Base-by-base conservation (phyloP, 495 filamentous ascomycete genomes). In the Trichoderma erinaceum region DNA sequence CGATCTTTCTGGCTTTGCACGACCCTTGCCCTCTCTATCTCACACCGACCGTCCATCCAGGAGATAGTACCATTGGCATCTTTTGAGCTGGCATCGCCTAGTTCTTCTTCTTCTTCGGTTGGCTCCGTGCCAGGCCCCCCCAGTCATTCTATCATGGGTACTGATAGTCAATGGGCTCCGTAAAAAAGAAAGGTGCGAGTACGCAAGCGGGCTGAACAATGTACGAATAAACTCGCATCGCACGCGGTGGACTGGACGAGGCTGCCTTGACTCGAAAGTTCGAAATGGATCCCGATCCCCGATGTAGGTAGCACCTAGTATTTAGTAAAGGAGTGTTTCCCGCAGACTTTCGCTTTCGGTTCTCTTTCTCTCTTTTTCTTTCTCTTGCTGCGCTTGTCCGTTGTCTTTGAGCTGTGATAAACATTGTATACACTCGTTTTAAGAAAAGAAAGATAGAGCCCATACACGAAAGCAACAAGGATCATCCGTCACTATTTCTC, bases 331-430 rank as follows among this genome's bases (percentile, higher is more conserved):
- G 56, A 61, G 56, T 12, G 12, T 2, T 32, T 61, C 56, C 56
- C 56, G 6, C 56, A 52, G 18, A 5, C 16, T 2, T 21, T n/a
- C n/a, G 48, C 18, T 21, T 23, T 23, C 25, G 56, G 56, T 12
- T 11, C 56, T 32, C 56, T 29, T 61, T 21, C n/a, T 21, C 12
- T 61, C n/a, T 61, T 35, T 11, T 27, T 25, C 23, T 58, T 27
- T 58, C 50, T 61, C 56, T 21, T 61, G 56, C 27, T 61, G 56
- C 56, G 56, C 27, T 32, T 32, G 56, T 61, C 27, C 56, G 12
- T 61, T 61, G 56, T 61, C 25, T 61, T 61, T 32, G 25, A 61
- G 56, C 29, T 23, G 56, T 61, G 56, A 61, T 61, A 56, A 56
- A 23, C n/a, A 52, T 25, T 11, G 25, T 61, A 13, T 25, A 61